A percentile compares a stretch with the other conserved stretches of the same genome.
Evolutionary conservation across 352 stramenopile genomes (phyloP).

Genomic region (Pythium aristosporum): DNA sequence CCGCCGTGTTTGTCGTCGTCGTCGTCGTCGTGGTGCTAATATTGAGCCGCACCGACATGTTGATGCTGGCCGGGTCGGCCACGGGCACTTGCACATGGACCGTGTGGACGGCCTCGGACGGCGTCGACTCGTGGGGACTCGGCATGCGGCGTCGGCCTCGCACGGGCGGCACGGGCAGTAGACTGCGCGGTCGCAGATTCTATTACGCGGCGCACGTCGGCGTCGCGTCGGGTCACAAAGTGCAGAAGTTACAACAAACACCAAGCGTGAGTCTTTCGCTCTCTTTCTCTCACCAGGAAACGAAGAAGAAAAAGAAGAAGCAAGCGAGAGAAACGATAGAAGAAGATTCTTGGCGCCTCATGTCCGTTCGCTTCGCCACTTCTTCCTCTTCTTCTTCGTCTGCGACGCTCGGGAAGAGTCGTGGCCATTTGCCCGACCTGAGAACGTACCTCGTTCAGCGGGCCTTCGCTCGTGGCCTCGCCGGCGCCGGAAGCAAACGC

Average conservation of each 20-base stretch:
- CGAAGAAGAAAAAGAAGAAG: background rate
- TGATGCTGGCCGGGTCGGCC: constrained; percentile 19
- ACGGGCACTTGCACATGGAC: constrained; percentile 26
- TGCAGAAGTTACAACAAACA: background rate
- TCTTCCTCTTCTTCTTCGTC: background rate
- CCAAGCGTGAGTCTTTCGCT: background rate
- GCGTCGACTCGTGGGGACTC: background rate
- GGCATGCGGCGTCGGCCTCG: constrained; percentile 9
- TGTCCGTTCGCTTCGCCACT: background rate
- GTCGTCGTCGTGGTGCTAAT: constrained; percentile 12
- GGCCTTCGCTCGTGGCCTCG: background rate
- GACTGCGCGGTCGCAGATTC: constrained; percentile 1
- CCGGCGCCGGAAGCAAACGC: background rate
- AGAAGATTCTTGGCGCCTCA: background rate
- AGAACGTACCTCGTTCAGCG: constrained; percentile 2
- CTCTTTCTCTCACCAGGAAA: background rate
- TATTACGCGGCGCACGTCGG: background rate
- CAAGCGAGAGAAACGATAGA: background rate
- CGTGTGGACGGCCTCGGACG: constrained; percentile 17
- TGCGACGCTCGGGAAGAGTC: too few relatives aligned
- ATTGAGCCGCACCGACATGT: constrained; percentile 25
- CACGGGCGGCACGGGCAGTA: background rate
- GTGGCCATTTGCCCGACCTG: background rate
- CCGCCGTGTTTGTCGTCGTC: background rate
- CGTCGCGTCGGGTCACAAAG: background rate